Evolutionary conservation across 768 basidiomycete species (phyloP).

Genomic region (Russula earlei): DNA sequence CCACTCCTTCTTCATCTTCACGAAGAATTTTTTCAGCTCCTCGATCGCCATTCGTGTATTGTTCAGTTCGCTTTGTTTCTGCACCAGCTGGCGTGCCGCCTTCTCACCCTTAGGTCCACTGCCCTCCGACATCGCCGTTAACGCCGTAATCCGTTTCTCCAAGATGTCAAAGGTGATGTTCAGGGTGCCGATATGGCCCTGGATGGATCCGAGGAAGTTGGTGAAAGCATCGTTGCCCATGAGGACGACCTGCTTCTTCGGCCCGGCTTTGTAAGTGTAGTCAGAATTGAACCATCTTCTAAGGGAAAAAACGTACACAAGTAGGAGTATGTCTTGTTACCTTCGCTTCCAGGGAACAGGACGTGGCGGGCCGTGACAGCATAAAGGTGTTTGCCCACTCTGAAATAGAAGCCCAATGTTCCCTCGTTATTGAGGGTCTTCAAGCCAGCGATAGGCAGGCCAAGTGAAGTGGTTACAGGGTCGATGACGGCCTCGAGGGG

Average conservation of each 20-base stretch:
- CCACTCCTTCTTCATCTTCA: background rate
- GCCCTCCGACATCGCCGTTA: too few species aligned
- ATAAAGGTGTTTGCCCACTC: too few species aligned
- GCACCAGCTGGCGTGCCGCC: background rate
- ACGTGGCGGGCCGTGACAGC: too few species aligned
- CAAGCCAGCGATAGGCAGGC: constrained; percentile 19
- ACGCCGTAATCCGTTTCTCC: background rate
- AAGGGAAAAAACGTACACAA: background rate
- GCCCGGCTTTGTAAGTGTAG: background rate
- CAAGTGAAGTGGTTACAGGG: constrained; percentile 29
- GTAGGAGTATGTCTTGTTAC: background rate
- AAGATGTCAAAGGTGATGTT: background rate
- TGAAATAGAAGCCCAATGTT: constrained; percentile 25
- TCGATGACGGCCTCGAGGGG: constrained; percentile 30
- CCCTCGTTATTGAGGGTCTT: constrained; percentile 29
- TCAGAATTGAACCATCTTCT: background rate
- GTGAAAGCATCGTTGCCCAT: background rate
- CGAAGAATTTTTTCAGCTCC: background rate
- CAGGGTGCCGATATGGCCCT: background rate
- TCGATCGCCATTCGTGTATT: background rate
- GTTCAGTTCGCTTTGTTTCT: background rate
- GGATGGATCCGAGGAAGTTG: background rate
- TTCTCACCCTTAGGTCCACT: too few species aligned
- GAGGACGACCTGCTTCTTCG: background rate
- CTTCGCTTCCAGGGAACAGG: too few species aligned